A percentile compares a stretch with the other conserved stretches of the same genome.
phyloP scores from a whole-genome alignment of 78 protist genomes.

The Isochrysis galbana region DNA sequence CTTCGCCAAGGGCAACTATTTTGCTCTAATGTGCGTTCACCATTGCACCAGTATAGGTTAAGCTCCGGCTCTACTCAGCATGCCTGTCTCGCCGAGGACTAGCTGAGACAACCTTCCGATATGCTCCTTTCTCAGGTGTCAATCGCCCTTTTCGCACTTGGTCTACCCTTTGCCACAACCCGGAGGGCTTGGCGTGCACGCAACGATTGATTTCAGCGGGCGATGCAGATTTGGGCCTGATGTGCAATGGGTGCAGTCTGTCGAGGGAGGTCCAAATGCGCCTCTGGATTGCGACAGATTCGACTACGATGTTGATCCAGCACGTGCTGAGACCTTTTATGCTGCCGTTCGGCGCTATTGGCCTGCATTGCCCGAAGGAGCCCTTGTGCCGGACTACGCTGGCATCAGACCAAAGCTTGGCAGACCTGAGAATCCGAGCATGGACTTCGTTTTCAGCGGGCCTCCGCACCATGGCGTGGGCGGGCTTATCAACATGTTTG shows the following conservation, averaged over 20 bases:
- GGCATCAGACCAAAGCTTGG: slow-evolving; percentile 10
- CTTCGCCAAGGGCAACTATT: slow-evolving; percentile 5
- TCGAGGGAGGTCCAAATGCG: neutral
- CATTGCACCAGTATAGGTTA: no score
- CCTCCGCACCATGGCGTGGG: neutral
- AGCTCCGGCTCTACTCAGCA: no score
- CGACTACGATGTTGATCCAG: neutral
- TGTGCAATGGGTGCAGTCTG: neutral
- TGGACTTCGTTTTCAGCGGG: neutral
- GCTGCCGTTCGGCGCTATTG: neutral
- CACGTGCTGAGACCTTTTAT: neutral
- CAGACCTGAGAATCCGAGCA: neutral
- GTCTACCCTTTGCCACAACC: neutral
- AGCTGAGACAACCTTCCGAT: no score
- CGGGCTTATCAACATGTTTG: neutral
- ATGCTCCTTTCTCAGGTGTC: neutral
- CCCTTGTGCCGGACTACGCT: neutral
- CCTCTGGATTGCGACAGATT: no score
- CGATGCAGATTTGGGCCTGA: slow-evolving; percentile 32
- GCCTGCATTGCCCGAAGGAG: neutral
- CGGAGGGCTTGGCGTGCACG: slow-evolving; percentile 33
- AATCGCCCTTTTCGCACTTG: neutral
- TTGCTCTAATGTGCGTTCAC: neutral
- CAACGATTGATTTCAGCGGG: slow-evolving; percentile 16
- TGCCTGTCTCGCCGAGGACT: no score